Conservation (phyloP, 2,329 filamentous ascomycete species). For the Ramularia endophylla region DNA sequence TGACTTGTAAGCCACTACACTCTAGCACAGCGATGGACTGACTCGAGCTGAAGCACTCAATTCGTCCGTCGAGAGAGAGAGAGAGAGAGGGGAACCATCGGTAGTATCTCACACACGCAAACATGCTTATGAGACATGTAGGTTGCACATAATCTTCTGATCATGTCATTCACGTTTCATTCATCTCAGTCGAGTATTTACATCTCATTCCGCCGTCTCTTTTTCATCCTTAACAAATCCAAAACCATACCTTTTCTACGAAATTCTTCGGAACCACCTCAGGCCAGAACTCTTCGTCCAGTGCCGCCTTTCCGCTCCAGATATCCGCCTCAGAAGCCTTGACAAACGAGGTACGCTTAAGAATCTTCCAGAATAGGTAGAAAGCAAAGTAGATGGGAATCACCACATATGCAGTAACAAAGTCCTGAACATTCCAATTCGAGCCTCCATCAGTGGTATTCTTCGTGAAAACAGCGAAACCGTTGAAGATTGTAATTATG, state of each 20-base stretch:
- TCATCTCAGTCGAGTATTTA: too few species aligned
- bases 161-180: too few species aligned
- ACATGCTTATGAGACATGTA: too few species aligned
- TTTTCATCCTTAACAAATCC: constrained; percentile 27
- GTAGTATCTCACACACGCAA: too few species aligned
- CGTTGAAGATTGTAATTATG: constrained; percentile 61
- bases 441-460: constrained; percentile 19
- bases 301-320: constrained; percentile 41
- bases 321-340: constrained; percentile 39
- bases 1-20: too few species aligned
- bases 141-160: too few species aligned
- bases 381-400: constrained; percentile 36
- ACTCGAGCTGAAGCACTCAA: too few species aligned
- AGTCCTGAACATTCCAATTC: constrained; percentile 40
- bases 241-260: constrained; percentile 45
- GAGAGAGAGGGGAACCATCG: too few species aligned
- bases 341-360: constrained; percentile 54
- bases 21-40: too few species aligned
- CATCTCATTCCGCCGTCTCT: too few species aligned
- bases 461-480: constrained; percentile 52
- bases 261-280: constrained; percentile 38
- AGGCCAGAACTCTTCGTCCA: constrained; percentile 43
- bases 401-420: constrained; percentile 40
- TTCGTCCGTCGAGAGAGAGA: too few species aligned
- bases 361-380: constrained; percentile 59